These are phyloP conservation scores for Phytopythium kandeliae DNA, from an alignment of 352 stramenopile species.

Conservation along the genomic window DNA sequence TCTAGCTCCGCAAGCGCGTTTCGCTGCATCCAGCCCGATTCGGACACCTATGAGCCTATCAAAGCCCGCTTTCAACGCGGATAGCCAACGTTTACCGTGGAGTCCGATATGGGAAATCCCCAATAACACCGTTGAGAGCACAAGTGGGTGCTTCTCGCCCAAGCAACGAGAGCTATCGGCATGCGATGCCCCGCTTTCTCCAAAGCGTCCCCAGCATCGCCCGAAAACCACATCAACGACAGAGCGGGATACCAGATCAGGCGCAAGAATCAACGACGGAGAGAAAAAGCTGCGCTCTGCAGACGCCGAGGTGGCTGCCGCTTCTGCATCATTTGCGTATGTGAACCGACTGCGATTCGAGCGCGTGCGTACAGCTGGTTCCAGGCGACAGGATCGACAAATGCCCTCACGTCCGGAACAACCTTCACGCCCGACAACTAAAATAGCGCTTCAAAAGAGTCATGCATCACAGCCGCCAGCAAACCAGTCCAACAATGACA, in stretches of 20 bases:
- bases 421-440: not conserved
- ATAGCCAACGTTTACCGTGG: not conserved
- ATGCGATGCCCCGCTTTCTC: not conserved
- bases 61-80: not conserved
- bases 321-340: slow-evolving; percentile 4
- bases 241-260: not conserved
- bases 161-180: not conserved
- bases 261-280: not conserved
- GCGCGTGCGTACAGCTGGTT: not conserved
- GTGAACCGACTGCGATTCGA: slow-evolving; percentile 1
- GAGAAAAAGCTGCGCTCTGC: not conserved
- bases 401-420: not conserved
- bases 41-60: not conserved
- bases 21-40: not conserved
- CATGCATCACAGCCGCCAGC: not conserved
- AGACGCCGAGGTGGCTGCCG: not conserved
- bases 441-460: not conserved
- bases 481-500: not conserved
- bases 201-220: not conserved
- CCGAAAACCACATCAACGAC: not conserved
- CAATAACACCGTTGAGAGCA: not conserved
- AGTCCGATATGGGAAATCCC: slow-evolving; percentile 3
- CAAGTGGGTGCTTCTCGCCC: not conserved
- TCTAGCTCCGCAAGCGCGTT: slow-evolving; percentile 1
- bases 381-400: not conserved